Evolutionary conservation across 495 filamentous ascomycete genomes (phyloP).

Genomic region (Bacidia rubella): DNA sequence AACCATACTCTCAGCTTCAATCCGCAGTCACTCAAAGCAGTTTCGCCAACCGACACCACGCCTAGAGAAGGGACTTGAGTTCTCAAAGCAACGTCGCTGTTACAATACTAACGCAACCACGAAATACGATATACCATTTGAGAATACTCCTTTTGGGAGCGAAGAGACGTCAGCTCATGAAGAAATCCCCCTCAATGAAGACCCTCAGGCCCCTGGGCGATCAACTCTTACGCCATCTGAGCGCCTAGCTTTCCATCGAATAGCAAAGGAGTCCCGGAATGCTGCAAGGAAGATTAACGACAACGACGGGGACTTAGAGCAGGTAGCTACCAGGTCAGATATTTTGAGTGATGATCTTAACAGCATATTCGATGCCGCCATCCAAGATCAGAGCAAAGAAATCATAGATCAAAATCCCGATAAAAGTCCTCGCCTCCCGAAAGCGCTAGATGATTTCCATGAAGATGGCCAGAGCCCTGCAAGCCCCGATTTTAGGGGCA

Average conservation of each 20-base stretch:
- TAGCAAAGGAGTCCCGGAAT: conserved; percentile 21
- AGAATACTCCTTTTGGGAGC: background rate
- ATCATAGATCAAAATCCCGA: background rate
- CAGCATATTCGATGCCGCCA: conserved; percentile 15
- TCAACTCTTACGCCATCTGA: conserved; percentile 46
- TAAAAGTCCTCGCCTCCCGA: background rate
- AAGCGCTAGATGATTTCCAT: background rate
- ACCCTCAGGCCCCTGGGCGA: conserved; percentile 1
- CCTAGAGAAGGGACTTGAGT: background rate
- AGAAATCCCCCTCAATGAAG: background rate
- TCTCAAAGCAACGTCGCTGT: background rate
- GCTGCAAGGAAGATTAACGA: background rate
- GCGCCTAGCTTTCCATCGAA: conserved; percentile 39
- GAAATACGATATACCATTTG: background rate
- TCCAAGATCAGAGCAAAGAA: conserved; percentile 1
- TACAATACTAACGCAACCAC: background rate
- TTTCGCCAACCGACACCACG: too few species aligned
- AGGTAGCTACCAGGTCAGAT: conserved; percentile 1
- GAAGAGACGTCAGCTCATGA: background rate
- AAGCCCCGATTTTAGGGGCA: too few species aligned
- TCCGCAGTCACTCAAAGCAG: background rate
- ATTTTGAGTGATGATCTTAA: conserved; percentile 10
- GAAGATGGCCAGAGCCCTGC: too few species aligned
- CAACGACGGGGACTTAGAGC: background rate
- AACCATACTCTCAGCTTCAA: background rate